Conservation (phyloP, 2,329 filamentous ascomycete species). For the Xylaria hypoxylon region DNA sequence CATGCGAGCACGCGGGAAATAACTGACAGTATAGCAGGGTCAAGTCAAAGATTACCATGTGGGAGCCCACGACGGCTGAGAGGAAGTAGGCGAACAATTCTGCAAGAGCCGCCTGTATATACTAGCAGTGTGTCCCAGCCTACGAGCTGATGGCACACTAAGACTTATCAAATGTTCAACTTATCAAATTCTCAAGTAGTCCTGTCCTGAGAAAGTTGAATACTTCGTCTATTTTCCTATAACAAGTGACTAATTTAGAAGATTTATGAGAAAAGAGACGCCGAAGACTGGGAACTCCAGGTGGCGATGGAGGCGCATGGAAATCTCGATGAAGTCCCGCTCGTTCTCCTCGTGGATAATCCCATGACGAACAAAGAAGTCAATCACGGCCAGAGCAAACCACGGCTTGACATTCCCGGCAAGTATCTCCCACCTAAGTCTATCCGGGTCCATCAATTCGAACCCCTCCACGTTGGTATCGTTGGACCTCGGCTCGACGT, state of each 20-base stretch:
- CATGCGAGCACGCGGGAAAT: conserved; percentile 13
- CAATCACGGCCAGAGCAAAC: conserved; percentile 73
- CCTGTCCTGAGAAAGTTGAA: background rate
- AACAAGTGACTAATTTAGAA: conserved; percentile 12
- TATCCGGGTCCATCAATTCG: conserved; percentile 66
- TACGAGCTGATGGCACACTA: conserved; percentile 22
- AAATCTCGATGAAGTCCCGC: conserved; percentile 73
- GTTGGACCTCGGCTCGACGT: conserved; percentile 68
- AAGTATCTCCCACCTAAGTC: conserved; percentile 66
- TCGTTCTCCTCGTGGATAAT: conserved; percentile 74
- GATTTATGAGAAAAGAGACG: conserved; percentile 16
- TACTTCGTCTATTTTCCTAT: background rate
- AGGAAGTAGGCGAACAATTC: conserved; percentile 43
- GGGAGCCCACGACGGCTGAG: conserved; percentile 59
- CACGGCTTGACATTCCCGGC: conserved; percentile 78
- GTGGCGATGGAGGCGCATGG: conserved; percentile 48
- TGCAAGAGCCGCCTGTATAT: conserved; percentile 36
- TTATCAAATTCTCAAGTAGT: conserved; percentile 14
- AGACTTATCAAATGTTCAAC: conserved; percentile 25
- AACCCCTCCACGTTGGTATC: conserved; percentile 70
- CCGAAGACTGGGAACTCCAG: conserved; percentile 33
- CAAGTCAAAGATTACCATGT: conserved; percentile 65
- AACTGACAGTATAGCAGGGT: conserved; percentile 54
- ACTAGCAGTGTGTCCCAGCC: conserved; percentile 24
- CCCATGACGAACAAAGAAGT: conserved; percentile 78